phyloP scores from a whole-genome alignment of 768 basidiomycete species.

The Psilocybe subaeruginosa region DNA sequence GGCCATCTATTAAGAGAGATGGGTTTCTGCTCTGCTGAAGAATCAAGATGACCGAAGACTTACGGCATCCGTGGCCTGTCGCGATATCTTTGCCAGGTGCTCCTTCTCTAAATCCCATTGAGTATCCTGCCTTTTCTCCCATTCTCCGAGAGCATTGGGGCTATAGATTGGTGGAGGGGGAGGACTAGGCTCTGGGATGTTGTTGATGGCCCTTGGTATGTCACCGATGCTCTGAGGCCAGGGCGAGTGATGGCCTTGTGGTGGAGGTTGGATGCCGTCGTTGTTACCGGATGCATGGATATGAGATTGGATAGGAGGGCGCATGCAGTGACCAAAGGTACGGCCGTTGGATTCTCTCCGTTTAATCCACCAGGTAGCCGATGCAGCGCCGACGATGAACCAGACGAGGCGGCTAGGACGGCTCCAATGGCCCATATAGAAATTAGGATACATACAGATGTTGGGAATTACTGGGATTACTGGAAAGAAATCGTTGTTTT shows the following conservation, averaged over 20 bases:
- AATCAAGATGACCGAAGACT: slow-evolving; percentile 13
- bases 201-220: slow-evolving; percentile 32
- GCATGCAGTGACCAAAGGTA: slow-evolving; percentile 33
- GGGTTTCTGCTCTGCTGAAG: background rate
- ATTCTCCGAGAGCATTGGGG: slow-evolving; percentile 12
- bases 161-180: slow-evolving; percentile 1
- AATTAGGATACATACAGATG: slow-evolving; percentile 9
- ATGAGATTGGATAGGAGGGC: slow-evolving; percentile 7
- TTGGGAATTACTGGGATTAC: background rate
- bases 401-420: slow-evolving; percentile 65
- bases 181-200: slow-evolving; percentile 13
- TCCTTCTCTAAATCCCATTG: slow-evolving; percentile 46
- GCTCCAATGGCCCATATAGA: slow-evolving; percentile 8
- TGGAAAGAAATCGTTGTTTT: background rate
- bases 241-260: background rate
- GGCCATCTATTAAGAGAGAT: slow-evolving; percentile 43
- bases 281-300: slow-evolving; percentile 10
- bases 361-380: slow-evolving; percentile 43
- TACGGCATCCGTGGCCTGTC: slow-evolving; percentile 55
- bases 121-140: slow-evolving; percentile 20
- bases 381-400: slow-evolving; percentile 65
- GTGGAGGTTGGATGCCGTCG: background rate
- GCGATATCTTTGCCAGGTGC: slow-evolving; percentile 44
- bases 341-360: slow-evolving; percentile 40
- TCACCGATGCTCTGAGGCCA: slow-evolving; percentile 18